Evolutionary conservation across 1,284 basidiomycete genomes (phyloP).

Genomic region (Ceraceosorus bombacis): DNA sequence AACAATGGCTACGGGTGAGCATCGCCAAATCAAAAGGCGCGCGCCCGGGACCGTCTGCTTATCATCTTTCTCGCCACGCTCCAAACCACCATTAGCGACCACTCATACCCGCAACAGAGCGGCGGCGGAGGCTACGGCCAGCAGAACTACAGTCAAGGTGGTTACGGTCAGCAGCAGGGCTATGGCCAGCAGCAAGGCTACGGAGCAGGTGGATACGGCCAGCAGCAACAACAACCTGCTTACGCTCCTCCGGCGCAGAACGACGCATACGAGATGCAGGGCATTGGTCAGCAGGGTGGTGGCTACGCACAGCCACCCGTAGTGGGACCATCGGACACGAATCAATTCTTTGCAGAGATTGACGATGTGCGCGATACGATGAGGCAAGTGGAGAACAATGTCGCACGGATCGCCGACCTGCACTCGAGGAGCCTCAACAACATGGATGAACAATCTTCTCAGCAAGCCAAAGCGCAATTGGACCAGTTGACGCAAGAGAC

Average conservation of each 20-base stretch:
- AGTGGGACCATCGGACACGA: slow-evolving; percentile 11
- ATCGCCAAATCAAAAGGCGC: not conserved
- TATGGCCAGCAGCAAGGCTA: slow-evolving; percentile 24
- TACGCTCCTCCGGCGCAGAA: slow-evolving; percentile 14
- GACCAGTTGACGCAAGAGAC: slow-evolving; percentile 34
- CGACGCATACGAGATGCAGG: slow-evolving; percentile 33
- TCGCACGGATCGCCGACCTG: slow-evolving; percentile 44
- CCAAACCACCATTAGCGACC: slow-evolving; percentile 20
- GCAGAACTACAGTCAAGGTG: slow-evolving; percentile 7
- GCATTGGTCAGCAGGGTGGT: slow-evolving; percentile 15
- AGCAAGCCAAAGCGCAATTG: slow-evolving; percentile 42
- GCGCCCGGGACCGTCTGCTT: not conserved
- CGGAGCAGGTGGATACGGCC: slow-evolving; percentile 4
- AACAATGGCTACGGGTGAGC: slow-evolving; percentile 43
- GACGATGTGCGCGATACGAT: slow-evolving; percentile 22
- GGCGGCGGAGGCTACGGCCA: slow-evolving; percentile 11
- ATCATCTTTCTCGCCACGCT: not conserved
- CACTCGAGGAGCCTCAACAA: slow-evolving; percentile 47
- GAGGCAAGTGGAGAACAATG: slow-evolving; percentile 43
- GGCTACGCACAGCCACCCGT: slow-evolving; percentile 13
- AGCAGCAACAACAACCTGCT: slow-evolving; percentile 1
- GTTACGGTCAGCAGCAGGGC: slow-evolving; percentile 3
- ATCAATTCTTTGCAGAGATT: slow-evolving; percentile 38
- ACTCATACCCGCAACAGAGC: slow-evolving; percentile 43
- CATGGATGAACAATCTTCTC: slow-evolving; percentile 45